A percentile compares a stretch with the other conserved stretches of the same genome.
phyloP scores from a whole-genome alignment of 352 stramenopile species.

The Phytopythium mirpurense region DNA sequence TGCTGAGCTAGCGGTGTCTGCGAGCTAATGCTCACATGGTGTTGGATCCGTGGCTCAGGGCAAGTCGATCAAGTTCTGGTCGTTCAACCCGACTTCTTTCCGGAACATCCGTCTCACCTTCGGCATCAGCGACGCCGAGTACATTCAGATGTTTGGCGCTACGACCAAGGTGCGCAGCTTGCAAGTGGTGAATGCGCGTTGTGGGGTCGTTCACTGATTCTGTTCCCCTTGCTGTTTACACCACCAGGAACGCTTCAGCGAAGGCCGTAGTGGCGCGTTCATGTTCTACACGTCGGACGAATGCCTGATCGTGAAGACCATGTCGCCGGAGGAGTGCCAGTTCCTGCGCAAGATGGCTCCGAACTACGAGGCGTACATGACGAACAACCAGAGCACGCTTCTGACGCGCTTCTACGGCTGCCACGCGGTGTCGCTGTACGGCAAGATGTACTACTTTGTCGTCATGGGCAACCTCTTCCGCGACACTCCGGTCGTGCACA shows the following conservation, averaged over 20 bases:
- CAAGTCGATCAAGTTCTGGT: conserved; percentile 87
- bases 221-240: too few species aligned
- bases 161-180: conserved; percentile 59
- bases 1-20: neutral
- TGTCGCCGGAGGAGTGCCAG: conserved; percentile 80
- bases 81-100: conserved; percentile 82
- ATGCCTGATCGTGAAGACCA: conserved; percentile 89
- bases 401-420: conserved; percentile 89
- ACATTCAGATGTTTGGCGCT: conserved; percentile 78
- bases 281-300: conserved; percentile 91
- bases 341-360: conserved; percentile 83
- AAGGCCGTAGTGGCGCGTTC: conserved; percentile 87
- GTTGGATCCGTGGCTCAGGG: conserved; percentile 16
- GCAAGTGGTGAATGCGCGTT: too few species aligned
- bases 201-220: too few species aligned
- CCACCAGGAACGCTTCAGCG: conserved; percentile 66
- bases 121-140: conserved; percentile 78
- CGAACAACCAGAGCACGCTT: conserved; percentile 74
- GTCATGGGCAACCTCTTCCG: conserved; percentile 91
- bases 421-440: conserved; percentile 85
- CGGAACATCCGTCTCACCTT: conserved; percentile 78
- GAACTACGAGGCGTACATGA: conserved; percentile 86
- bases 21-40: neutral
- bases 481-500: conserved; percentile 82
- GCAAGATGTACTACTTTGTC: conserved; percentile 91